Evolutionary conservation across 495 filamentous ascomycete species (phyloP).

Genomic region (Lentithecium fluviatile): DNA sequence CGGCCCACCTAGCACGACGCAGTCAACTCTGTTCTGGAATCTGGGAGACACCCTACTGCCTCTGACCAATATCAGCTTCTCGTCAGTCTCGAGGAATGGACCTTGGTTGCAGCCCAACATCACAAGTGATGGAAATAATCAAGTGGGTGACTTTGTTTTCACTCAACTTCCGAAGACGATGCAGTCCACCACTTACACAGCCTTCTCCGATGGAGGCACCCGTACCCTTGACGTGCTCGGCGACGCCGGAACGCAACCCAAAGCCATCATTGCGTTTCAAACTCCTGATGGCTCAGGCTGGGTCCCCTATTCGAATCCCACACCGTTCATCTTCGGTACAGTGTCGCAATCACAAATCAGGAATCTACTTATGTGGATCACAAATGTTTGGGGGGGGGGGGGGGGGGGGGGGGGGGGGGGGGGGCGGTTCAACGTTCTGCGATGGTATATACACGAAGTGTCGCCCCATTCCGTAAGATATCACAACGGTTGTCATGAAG

Average conservation of each 20-base stretch:
- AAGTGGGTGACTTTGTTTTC: constrained; percentile 48
- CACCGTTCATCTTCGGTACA: constrained; percentile 49
- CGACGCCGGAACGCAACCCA: constrained; percentile 44
- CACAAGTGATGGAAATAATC: constrained; percentile 32
- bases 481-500: too few species aligned
- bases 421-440: too few species aligned
- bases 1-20: constrained; percentile 34
- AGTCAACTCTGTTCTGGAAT: constrained; percentile 36
- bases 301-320: constrained; percentile 43
- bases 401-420: too few species aligned
- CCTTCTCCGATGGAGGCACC: constrained; percentile 28
- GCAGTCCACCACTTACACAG: constrained; percentile 33
- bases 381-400: too few species aligned
- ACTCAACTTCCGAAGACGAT: constrained; percentile 44
- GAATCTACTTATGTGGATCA: constrained; percentile 46
- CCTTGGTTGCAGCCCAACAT: constrained; percentile 41
- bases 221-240: constrained; percentile 40
- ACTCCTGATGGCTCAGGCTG: constrained; percentile 48
- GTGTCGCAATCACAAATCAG: constrained; percentile 46
- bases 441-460: too few species aligned
- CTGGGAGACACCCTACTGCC: constrained; percentile 26
- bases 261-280: constrained; percentile 50
- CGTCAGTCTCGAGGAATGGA: constrained; percentile 37
- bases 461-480: too few species aligned
- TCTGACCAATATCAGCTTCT: constrained; percentile 41